Evolutionary conservation across 1,139 yeast species (phyloP).

Genomic region (Hyphopichia wangnamkhiaoensis): DNA sequence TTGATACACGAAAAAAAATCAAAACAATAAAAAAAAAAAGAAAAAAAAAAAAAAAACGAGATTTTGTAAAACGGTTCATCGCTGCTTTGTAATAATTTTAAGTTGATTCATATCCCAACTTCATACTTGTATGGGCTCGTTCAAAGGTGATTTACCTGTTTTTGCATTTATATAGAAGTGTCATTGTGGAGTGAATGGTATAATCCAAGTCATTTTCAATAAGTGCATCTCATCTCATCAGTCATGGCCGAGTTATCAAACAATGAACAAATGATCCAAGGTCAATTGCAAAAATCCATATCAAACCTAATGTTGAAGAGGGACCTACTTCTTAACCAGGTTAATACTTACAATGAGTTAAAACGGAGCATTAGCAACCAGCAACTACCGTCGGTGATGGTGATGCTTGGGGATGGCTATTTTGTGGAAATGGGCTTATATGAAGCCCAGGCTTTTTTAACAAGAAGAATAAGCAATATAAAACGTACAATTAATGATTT

Average conservation of each 20-base stretch:
- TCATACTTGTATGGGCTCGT: too few relatives aligned
- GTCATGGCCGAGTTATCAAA: background rate
- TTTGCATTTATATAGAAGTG: too few relatives aligned
- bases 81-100: too few relatives aligned
- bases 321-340: conserved; percentile 15
- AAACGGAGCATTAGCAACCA: conserved; percentile 10
- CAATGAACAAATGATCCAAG: conserved; percentile 5
- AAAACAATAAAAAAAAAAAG: background rate
- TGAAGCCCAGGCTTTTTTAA: conserved; percentile 50
- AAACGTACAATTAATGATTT: conserved; percentile 39
- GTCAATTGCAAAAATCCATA: conserved; percentile 16
- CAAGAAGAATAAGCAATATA: conserved; percentile 38
- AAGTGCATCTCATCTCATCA: background rate
- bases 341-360: conserved; percentile 11
- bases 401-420: conserved; percentile 61
- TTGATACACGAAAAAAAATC: too few relatives aligned
- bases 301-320: conserved; percentile 14
- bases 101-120: too few relatives aligned
- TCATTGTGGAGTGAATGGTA: too few relatives aligned
- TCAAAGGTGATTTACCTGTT: too few relatives aligned
- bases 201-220: background rate
- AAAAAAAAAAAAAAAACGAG: background rate
- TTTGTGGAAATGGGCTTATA: conserved; percentile 47
- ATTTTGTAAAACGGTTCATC: background rate
- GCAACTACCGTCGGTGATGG: conserved; percentile 25